Conservation (phyloP, 352 stramenopile species). For the Lagenidium giganteum region DNA sequence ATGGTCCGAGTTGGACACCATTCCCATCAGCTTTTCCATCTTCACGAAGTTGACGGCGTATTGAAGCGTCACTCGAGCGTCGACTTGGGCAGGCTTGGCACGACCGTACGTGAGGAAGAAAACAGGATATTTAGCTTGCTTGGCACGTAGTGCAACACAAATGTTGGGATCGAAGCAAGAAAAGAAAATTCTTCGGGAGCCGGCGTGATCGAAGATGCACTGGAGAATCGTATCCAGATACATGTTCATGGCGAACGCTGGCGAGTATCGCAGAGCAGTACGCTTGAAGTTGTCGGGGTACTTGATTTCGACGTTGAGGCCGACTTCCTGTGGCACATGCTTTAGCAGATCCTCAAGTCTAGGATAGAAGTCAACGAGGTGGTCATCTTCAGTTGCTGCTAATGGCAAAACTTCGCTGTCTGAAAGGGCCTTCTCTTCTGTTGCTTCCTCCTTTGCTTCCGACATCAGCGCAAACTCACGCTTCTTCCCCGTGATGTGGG, state of each 20-base stretch:
- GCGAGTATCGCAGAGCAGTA: constrained; percentile 30
- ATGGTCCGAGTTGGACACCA: constrained; percentile 72
- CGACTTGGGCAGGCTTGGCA: constrained; percentile 32
- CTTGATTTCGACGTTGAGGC: constrained; percentile 82
- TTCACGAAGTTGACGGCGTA: constrained; percentile 50
- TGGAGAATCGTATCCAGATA: constrained; percentile 71
- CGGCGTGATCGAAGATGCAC: constrained; percentile 64
- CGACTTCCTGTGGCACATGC: constrained; percentile 66
- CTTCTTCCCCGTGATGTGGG: constrained; percentile 10
- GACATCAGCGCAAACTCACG: background rate
- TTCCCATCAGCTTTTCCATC: constrained; percentile 62
- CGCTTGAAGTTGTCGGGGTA: constrained; percentile 56
- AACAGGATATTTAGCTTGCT: constrained; percentile 72
- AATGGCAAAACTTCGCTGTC: too few relatives aligned
- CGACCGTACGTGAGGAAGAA: constrained; percentile 70
- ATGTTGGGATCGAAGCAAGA: constrained; percentile 76
- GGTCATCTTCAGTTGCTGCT: constrained; percentile 26
- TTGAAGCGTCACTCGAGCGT: constrained; percentile 59
- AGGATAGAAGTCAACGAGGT: constrained; percentile 71
- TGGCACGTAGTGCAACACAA: constrained; percentile 58
- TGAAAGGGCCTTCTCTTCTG: too few relatives aligned
- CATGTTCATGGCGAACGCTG: constrained; percentile 63
- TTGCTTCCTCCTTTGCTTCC: constrained; percentile 3
- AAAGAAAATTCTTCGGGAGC: constrained; percentile 66
- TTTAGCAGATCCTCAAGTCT: constrained; percentile 59